phyloP scores from a whole-genome alignment of 768 basidiomycete genomes.

The Phylloporus sp. region DNA sequence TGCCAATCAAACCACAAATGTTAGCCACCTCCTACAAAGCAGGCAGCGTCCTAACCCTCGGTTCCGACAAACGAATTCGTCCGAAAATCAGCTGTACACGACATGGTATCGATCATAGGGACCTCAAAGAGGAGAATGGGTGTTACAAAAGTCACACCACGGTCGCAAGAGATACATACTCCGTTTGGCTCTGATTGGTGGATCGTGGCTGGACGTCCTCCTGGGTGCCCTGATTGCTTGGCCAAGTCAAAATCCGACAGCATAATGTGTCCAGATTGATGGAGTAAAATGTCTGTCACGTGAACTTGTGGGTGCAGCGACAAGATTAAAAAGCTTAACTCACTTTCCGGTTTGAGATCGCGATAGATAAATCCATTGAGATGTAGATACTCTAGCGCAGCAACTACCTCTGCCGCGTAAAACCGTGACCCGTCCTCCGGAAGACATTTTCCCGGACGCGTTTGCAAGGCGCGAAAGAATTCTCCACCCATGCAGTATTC shows the following conservation, averaged over 20 bases:
- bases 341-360: conserved; percentile 99
- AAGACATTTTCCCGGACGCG: conserved; percentile 93
- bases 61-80: conserved; percentile 99
- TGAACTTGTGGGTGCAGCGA: conserved; percentile 3
- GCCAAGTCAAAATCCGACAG: conserved; percentile 98
- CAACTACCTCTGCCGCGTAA: conserved; percentile 98
- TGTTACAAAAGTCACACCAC: conserved; percentile 6
- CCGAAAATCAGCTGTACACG: conserved; percentile 95
- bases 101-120: conserved; percentile 93
- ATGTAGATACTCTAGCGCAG: conserved; percentile 97
- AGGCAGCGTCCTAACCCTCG: conserved; percentile 62
- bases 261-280: conserved; percentile 99
- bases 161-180: conserved; percentile 42
- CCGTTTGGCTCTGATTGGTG: conserved; percentile 85
- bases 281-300: conserved; percentile 84
- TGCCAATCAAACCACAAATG: conserved; percentile 33
- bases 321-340: conserved; percentile 33
- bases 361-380: conserved; percentile 99
- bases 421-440: conserved; percentile 94
- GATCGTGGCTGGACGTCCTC: conserved; percentile 82
- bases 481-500: conserved; percentile 99
- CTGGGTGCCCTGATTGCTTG: conserved; percentile 87
- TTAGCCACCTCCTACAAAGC: conserved; percentile 12
- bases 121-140: conserved; percentile 44
- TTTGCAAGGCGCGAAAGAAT: conserved; percentile 97